Evolutionary conservation across 1,139 yeast species (phyloP).

Genomic region (Scheffersomyces segobiensis): DNA sequence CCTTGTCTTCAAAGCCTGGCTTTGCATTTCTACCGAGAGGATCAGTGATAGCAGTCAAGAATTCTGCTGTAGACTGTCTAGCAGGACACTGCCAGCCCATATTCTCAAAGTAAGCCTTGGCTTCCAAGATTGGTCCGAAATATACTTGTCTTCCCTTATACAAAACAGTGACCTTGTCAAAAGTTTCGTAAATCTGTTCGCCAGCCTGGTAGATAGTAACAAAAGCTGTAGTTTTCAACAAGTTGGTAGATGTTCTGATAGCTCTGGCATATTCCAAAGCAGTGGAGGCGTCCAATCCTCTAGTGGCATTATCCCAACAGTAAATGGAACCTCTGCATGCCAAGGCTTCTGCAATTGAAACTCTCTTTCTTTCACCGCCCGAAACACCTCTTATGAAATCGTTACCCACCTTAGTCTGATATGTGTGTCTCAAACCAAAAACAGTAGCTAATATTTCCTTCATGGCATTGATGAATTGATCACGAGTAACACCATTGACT

Average conservation of each 20-base stretch:
- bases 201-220: slow-evolving; percentile 70
- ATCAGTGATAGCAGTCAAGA: slow-evolving; percentile 67
- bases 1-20: slow-evolving; percentile 51
- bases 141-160: slow-evolving; percentile 60
- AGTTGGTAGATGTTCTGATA: slow-evolving; percentile 58
- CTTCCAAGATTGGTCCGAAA: slow-evolving; percentile 56
- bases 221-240: slow-evolving; percentile 56
- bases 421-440: slow-evolving; percentile 59
- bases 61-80: slow-evolving; percentile 67
- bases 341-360: slow-evolving; percentile 62
- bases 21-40: slow-evolving; percentile 48
- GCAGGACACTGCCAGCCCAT: slow-evolving; percentile 65
- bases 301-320: slow-evolving; percentile 80
- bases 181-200: slow-evolving; percentile 60
- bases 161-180: slow-evolving; percentile 64
- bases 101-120: slow-evolving; percentile 53
- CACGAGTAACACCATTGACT: slow-evolving; percentile 48
- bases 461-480: slow-evolving; percentile 47
- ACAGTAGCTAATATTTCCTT: slow-evolving; percentile 53
- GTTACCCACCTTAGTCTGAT: slow-evolving; percentile 58
- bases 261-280: slow-evolving; percentile 68
- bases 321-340: slow-evolving; percentile 58
- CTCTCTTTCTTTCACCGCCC: slow-evolving; percentile 67
- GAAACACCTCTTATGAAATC: slow-evolving; percentile 64
- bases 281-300: slow-evolving; percentile 74